Percentiles rank a stretch among this genome's conserved stretches.
Conservation (phyloP, 139 green algal genomes). For the Haematococcus lacustris region DNA sequence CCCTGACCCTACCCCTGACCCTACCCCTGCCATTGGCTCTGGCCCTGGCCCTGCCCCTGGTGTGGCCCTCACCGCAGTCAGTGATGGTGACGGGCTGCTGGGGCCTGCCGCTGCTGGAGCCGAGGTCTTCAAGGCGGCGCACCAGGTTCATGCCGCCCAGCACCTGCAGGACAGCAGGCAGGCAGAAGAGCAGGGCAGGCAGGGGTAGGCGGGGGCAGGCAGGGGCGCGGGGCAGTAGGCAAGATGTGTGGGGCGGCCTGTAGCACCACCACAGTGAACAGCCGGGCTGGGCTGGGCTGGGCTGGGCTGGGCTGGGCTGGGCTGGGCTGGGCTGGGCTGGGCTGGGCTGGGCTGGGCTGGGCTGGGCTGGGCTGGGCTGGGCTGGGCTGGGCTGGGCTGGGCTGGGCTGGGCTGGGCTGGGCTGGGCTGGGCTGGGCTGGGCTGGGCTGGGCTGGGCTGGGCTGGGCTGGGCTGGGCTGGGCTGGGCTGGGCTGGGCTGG, state of each 20-base stretch:
- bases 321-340: not conserved
- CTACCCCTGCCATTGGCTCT: no score
- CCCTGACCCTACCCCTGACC: no score
- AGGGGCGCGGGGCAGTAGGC: not conserved
- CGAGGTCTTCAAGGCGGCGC: conserved; percentile 6
- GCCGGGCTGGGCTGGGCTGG: conserved; percentile 3
- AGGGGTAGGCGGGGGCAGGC: not conserved
- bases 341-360: not conserved
- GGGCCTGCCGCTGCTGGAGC: conserved; percentile 1
- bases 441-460: not conserved
- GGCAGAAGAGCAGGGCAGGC: not conserved
- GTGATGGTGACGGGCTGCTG: conserved; percentile 2
- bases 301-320: not conserved
- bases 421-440: conserved; percentile 3
- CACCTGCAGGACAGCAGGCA: not conserved
- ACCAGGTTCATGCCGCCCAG: conserved; percentile 16
- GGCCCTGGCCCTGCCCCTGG: no score
- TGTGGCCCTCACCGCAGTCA: conserved; percentile 5
- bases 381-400: not conserved
- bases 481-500: not conserved
- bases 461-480: not conserved
- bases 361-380: not conserved
- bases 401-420: not conserved
- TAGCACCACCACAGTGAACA: not conserved
- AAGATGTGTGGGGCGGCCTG: not conserved